Base-by-base conservation (phyloP, 257 asterid species). In the Gentiana straminea region DNA sequence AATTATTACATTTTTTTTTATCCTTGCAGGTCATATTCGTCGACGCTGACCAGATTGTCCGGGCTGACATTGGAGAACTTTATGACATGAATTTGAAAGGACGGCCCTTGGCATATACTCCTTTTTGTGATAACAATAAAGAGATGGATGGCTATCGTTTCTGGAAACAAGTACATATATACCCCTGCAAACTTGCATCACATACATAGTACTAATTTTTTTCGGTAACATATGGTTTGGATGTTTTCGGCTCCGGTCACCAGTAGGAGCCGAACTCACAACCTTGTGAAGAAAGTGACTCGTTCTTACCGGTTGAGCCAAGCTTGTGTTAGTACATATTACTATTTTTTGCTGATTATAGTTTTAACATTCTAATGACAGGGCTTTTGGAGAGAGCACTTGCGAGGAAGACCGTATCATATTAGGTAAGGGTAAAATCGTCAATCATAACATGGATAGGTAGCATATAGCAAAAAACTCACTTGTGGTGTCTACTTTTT, bases 361-460 rank as follows among this genome's bases (percentile, higher is more conserved):
- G 44, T 59, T 68, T 65, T 46, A n/a, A 39, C 68, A 46, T 9
- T 66, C 64, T 65, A 67, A 36, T 60, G 64, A 69, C 83, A 92
- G 97, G 99, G 99, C 39, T 92, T 92, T 78, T 92, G 99, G 99
- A 92, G 72, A 68, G 99, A 92, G 68, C 99, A 92, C 73, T 75
- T 92, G 76, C 82, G 95, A 61, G 99, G 99, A 52, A 88, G 77
- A 74, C 94, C 97, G 7, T 92, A 92, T 72, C 99, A 88, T 75
- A 92, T 92, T 60, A 91, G 96, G 98, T 83, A 76, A 56, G 33
- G 34, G 24, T 37, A 6, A 46, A 33, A 60, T 55, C 52, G 49
- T 44, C 35, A n/a, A 9, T 41, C 32, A 35, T 43, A 35, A 60
- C 37, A 49, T 64, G 9, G 54, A 55, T 55, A 52, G 60, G 36